Evolutionary conservation across 176 grass and related monocot species (phyloP).

Genomic region (Carex myosuroides): DNA sequence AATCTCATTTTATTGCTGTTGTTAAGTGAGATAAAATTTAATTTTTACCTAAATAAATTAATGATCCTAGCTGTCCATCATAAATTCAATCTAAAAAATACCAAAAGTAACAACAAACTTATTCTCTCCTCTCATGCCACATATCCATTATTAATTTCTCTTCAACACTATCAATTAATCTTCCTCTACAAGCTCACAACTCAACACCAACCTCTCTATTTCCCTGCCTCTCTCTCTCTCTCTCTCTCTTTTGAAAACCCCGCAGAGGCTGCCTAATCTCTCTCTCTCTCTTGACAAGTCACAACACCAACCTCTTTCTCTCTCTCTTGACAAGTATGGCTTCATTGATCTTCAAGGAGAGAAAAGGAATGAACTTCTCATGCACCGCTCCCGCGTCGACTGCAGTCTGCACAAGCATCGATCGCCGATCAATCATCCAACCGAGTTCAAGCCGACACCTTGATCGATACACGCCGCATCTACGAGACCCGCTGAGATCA

Average conservation of each 20-base stretch:
- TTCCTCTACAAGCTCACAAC: slow-evolving; percentile 15
- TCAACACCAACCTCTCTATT: neutral
- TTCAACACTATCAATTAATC: neutral
- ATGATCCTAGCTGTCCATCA: slow-evolving; percentile 3
- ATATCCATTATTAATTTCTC: slow-evolving; percentile 5
- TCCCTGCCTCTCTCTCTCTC: neutral
- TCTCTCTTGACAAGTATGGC: slow-evolving; percentile 24
- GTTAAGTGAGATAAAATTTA: neutral
- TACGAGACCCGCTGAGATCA: slow-evolving; percentile 14
- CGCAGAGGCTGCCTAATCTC: too few species aligned
- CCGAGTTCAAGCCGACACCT: slow-evolving; percentile 11
- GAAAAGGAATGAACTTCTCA: slow-evolving; percentile 33
- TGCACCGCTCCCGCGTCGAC: slow-evolving; percentile 26
- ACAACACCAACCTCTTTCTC: neutral
- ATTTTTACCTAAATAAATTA: slow-evolving; percentile 4
- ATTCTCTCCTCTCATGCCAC: slow-evolving; percentile 12
- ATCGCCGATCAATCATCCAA: slow-evolving; percentile 30
- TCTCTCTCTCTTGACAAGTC: neutral
- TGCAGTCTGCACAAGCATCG: slow-evolving; percentile 33
- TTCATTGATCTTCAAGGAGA: slow-evolving; percentile 35
- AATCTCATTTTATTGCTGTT: neutral
- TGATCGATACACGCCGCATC: slow-evolving; percentile 24
- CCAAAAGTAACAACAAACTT: slow-evolving; percentile 2
- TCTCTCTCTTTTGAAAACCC: neutral
- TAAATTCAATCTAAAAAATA: neutral